Base-by-base conservation (phyloP, 768 basidiomycete species). In the Boletus reticuloceps region DNA sequence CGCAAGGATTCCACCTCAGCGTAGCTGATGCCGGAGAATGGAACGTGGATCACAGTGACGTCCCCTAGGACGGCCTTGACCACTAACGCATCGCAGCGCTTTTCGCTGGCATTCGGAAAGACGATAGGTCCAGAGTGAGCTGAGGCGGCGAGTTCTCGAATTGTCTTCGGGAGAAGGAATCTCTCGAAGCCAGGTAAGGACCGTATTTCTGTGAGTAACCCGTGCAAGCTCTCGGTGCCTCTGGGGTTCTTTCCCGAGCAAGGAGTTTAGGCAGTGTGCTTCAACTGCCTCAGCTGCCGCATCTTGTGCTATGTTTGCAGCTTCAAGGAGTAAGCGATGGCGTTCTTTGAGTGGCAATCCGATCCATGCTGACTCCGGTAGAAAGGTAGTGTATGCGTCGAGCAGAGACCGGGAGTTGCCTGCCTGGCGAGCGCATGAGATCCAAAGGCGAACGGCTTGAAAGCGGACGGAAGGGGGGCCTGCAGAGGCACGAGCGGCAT, bases 331-430 rank as follows among this genome's bases (percentile, higher is more conserved):
- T 12, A 34, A 34, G 27, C 46, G 60, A 12, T 62, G 53, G 10
- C 65, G 65, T 44, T 58, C 50, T 11, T 36, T 25, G 13, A 65
- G 40, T 16, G 63, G 50, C 5, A 58, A 20, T 5, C 56, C 65
- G 3, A 53, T 25, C 52, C 45, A 53, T 6, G 45, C 52, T 9
- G 47, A 17, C 6, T 20, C 27, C 4, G 66, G 62, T 11, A 66
- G 53, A 20, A 66, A 51, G 17, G 54, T 43, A 10, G 65, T 47
- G 8, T 57, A 66, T 13, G 60, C 62, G 1, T 63, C 54, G 5
- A 66, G 38, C 5, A 40, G 53, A 27, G n/a, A 49, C 37, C 16
- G 8, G 13, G 8, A 48, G 17, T 22, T 50, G 47, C 13, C 19
- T 6, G 13, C 19, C 6, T 14, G 4, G 10, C 8, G 52, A 29